Evolutionary conservation across 176 grass and related monocot genomes (phyloP), one percentile per base, ranked within the genome.

Genomic region (Phoenix roebelenii): DNA sequence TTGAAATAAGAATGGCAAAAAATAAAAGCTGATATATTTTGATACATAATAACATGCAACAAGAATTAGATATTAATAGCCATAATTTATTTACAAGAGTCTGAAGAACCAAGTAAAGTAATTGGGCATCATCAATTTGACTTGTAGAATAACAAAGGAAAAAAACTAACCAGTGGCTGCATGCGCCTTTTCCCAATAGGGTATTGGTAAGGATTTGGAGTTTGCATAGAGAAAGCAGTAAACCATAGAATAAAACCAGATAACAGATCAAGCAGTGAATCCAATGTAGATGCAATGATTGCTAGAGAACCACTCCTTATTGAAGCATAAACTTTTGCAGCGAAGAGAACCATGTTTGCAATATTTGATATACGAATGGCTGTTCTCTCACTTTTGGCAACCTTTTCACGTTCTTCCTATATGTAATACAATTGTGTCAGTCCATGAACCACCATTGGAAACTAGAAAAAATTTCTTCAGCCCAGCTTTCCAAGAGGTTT

Each of bases 171-270:
- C 83, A 97, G 56, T 1, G 93, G 93, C 62, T 97, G 93, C 93
- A 97, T 97, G 4, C 93, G 87, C 59, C 71, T 91, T 83, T 97
- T 97, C 15, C 93, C 93, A 65, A 97, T 97, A 25, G 93, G 93
- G 23, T 97, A 97, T 65, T 80, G 85, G 72, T 97, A 97, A 2
- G 92, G 93, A 74, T 97, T 97, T 72, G 83, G 84, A 73, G 87
- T 88, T 80, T 97, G 81, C 93, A 97, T 97, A 32, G 85, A 86
- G 56, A 95, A 96, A 29, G 91, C 77, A 82, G 91, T 90, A 67
- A 96, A 96, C 91, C 91, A 96, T 62, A 96, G 75, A 58, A 96
- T 96, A 60, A 96, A 86, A 35, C 91, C 91, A 16, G 91, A 96
- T 66, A 96, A 55, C 60, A 96, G 74, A 61, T 96, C 91, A 19